Conservation (phyloP, 2,329 filamentous ascomycete genomes). For the Penicillium sp. region DNA sequence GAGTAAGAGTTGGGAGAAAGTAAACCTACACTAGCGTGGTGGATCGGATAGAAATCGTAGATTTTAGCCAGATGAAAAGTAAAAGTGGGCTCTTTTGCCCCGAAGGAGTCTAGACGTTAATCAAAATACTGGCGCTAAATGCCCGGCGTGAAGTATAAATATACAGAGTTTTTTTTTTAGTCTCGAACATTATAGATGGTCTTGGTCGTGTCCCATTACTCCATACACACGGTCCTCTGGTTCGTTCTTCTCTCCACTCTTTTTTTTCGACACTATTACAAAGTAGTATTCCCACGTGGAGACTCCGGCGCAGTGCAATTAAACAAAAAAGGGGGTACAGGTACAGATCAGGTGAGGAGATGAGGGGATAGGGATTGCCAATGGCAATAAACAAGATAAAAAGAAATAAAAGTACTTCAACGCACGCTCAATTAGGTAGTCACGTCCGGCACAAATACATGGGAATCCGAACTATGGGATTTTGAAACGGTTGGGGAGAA, state of each 20-base stretch:
- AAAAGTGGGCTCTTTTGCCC: not conserved
- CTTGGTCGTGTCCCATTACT: not conserved
- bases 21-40: not conserved
- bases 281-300: conserved; percentile 7
- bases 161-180: not conserved
- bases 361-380: not conserved
- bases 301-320: conserved; percentile 2
- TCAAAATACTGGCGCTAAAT: not conserved
- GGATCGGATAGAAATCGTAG: not conserved
- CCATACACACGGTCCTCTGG: not conserved
- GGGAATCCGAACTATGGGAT: not conserved
- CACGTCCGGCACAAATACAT: conserved; percentile 6
- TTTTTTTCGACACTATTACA: conserved; percentile 5
- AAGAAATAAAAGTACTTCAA: not conserved
- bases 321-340: not conserved
- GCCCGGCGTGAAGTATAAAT: not conserved
- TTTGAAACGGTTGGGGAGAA: conserved; percentile 10
- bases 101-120: not conserved
- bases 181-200: not conserved
- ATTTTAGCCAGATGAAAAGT: not conserved
- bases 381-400: not conserved
- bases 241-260: not conserved
- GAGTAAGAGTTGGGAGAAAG: not conserved
- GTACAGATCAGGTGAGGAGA: not conserved
- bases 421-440: conserved; percentile 6